Base-by-base conservation (phyloP, 2,329 filamentous ascomycete genomes). In the Trichoderma hamatum region DNA sequence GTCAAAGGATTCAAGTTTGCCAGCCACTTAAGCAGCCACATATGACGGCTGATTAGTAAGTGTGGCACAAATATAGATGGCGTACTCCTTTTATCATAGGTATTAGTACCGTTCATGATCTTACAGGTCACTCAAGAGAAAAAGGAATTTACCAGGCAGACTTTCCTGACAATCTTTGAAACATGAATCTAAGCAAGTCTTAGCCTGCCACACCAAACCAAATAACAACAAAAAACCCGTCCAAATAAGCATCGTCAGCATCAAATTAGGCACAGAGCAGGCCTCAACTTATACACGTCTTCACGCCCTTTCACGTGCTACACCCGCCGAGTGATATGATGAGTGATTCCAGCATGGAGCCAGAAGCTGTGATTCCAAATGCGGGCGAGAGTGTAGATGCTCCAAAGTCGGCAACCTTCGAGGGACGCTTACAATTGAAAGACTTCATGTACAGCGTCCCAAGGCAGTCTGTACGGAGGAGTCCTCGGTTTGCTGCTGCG, bases 341-440 rank as follows among this genome's bases (percentile, higher is more conserved):
- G 32, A 43, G 24, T 43, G 55, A 30, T 21, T 24, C 36, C 39
- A 24, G n/a, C 39, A 60, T 69, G 61, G 67, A 59, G n/a, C 21
- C 55, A 19, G 24, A 24, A 28, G 46, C 21, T 11, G 63, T 52
- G 28, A 28, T 55, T 32, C 19, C 60, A 34, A 24, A 19, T 51
- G 14, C 43, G 34, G 26, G 30, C 39, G 54, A 52, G 6, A 28
- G 39, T 24, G 60, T 19, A 2, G 62, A n/a, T 13, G n/a, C 58
- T 39, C 66, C 68, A 10, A 72, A 72, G 58, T 72, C 74, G 11
- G 76, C 82, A 16, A 82, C 80, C 9, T 85, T 85, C 69, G 74
- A 77, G 59, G 83, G 83, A 28, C 81, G 78, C 14, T 78, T 85
- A 21, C 76, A 82, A 36, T 78, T 85, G 32, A 76, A 80, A n/a